These are phyloP conservation scores for Panaeolus papilionaceus DNA, from an alignment of 768 basidiomycete species.

Conservation along the genomic window DNA sequence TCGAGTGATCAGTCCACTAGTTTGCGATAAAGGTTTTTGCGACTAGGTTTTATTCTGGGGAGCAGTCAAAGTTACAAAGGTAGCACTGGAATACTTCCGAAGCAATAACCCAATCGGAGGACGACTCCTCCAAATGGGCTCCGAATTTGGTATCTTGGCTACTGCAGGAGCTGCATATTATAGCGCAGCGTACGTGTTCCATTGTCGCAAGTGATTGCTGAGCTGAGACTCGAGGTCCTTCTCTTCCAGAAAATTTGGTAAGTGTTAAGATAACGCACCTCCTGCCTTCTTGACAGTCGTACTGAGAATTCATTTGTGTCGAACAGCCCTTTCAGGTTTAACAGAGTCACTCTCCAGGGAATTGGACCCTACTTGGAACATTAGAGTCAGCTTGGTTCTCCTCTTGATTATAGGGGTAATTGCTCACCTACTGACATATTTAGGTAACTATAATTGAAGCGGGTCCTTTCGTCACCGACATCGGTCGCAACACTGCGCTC, in stretches of 20 bases:
- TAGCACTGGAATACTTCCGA: conserved; percentile 41
- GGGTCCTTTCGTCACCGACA: conserved; percentile 27
- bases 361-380: conserved; percentile 53
- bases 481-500: conserved; percentile 19
- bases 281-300: too few species aligned
- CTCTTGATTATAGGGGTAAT: background rate
- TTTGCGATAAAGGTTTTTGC: background rate
- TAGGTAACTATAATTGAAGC: conserved; percentile 28
- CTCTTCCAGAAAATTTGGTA: too few species aligned
- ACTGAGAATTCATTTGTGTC: too few species aligned
- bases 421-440: background rate
- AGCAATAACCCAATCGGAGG: conserved; percentile 48
- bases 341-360: conserved; percentile 45
- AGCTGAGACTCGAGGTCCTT: too few species aligned
- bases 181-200: conserved; percentile 27
- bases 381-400: conserved; percentile 41
- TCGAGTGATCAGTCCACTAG: too few species aligned
- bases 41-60: conserved; percentile 39
- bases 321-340: conserved; percentile 44
- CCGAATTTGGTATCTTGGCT: conserved; percentile 35
- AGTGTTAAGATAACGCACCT: too few species aligned
- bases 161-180: conserved; percentile 36
- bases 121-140: conserved; percentile 43
- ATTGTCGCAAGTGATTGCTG: too few species aligned
- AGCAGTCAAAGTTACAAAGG: conserved; percentile 37